Evolutionary conservation across 305 asterid genomes (phyloP), one percentile per base, ranked within the genome.

Genomic region (Solanum aculeatissimum): DNA sequence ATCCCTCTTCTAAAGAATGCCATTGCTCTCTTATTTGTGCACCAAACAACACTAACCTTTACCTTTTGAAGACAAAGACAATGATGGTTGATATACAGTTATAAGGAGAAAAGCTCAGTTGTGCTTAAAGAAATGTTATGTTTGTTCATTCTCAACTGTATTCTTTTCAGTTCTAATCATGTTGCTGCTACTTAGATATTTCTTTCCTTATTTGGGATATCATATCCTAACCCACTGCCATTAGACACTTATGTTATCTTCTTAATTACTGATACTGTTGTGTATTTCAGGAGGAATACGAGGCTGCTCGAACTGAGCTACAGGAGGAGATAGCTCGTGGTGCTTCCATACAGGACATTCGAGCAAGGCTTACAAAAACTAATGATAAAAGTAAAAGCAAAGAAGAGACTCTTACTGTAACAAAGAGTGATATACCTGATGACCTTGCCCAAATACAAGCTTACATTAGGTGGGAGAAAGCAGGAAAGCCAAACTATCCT

Each of bases 301-400:
- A 94, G 91, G 99, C 98, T 2, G 98, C 99, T 87, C 91, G 99
- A 87, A 86, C 55, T 90, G 99, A 97, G 90, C 92, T 97, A 85
- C 81, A 90, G 85, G 98, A 95, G 88, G 99, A 95, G 90, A 83
- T 95, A 86, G 93, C 93, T 27, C 91, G 90, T 87, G 99, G 99
- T 81, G 83, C 90, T 74, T 92, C 99, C 54, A 60, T 93, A 81
- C 84, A 90, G 89, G 97, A 92, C 81, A 90, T 97, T 82, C 97
- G 92, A 83, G 89, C 94, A 84, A 92, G 89, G 91, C 87, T 94
- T 87, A 92, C 88, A 11, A 90, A 92, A 86, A 92, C 90, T 84
- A 87, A 88, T 78, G 91, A 91, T 83, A 74, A 84, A 71, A 87
- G 84, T 88, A 89, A 91, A 83, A 87, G 85, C 62, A 86, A 86